Percentiles rank a stretch among this genome's conserved stretches.
These are phyloP conservation scores for Paramecium octaurelia DNA, from an alignment of 73 alveolate species.

Conservation along the genomic window DNA sequence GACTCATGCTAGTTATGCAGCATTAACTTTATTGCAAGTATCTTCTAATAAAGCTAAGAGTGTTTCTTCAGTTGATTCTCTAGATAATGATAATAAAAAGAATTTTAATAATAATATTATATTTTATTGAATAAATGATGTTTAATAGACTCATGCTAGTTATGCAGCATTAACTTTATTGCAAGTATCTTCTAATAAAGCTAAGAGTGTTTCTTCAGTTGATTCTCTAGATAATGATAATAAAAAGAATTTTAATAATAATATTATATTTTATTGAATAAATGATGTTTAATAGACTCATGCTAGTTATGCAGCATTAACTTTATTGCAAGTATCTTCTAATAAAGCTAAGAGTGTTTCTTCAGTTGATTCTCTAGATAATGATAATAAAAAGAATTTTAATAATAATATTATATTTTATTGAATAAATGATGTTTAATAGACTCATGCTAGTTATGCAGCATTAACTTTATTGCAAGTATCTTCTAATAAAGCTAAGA, in stretches of 20 bases:
- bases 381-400: no score
- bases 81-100: no score
- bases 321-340: constrained; percentile 62
- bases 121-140: no score
- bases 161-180: constrained; percentile 60
- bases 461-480: constrained; percentile 61
- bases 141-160: constrained; percentile 37
- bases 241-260: no score
- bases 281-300: no score
- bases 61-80: constrained; percentile 61
- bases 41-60: constrained; percentile 55
- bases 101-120: no score
- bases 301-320: constrained; percentile 57
- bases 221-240: no score
- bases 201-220: constrained; percentile 59
- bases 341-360: constrained; percentile 51
- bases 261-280: no score
- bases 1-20: constrained; percentile 56
- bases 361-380: no score
- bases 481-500: constrained; percentile 50
- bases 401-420: no score
- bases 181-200: constrained; percentile 60
- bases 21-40: constrained; percentile 58
- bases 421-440: no score
- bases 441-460: constrained; percentile 53